Conservation (phyloP, 2,329 filamentous ascomycete species). For the Ambrosiella beaveri region DNA sequence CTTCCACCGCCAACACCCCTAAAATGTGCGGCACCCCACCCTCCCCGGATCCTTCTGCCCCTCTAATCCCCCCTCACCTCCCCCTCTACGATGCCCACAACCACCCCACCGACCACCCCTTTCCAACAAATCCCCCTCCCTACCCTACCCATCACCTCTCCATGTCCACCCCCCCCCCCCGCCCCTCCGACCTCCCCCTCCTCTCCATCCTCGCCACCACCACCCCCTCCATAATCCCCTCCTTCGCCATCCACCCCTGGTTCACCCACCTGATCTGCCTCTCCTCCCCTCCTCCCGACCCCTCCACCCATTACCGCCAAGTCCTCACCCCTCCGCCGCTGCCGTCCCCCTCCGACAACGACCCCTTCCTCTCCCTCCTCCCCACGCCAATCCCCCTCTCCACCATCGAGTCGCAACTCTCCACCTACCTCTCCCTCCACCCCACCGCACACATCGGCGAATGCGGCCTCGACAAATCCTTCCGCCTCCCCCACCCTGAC, state of each 20-base stretch:
- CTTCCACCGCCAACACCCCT: neutral
- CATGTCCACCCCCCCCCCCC: constrained; percentile 58
- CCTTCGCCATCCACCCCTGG: constrained; percentile 84
- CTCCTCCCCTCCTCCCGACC: constrained; percentile 23
- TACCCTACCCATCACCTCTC: constrained; percentile 47
- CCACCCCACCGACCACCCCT: constrained; percentile 66
- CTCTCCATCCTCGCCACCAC: constrained; percentile 37
- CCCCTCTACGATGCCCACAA: constrained; percentile 67
- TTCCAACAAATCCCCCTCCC: constrained; percentile 37
- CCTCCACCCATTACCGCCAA: constrained; percentile 36
- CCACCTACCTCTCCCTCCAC: constrained; percentile 34
- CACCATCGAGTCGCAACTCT: constrained; percentile 38
- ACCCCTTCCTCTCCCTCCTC: constrained; percentile 30
- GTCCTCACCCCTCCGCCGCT: constrained; percentile 48
- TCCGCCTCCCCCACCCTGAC: constrained; percentile 42
- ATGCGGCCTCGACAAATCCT: constrained; percentile 60
- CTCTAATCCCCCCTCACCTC: neutral
- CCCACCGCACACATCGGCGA: constrained; percentile 57
- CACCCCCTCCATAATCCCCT: constrained; percentile 27
- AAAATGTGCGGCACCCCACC: neutral
- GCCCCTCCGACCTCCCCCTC: constrained; percentile 57
- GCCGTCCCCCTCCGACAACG: constrained; percentile 25
- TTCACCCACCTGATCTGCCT: constrained; percentile 61
- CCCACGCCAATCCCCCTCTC: constrained; percentile 45
- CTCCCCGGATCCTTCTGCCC: neutral